Conservation (phyloP, 192 early-diverging fungal genomes). For the Thoreauomyces humboldtii region DNA sequence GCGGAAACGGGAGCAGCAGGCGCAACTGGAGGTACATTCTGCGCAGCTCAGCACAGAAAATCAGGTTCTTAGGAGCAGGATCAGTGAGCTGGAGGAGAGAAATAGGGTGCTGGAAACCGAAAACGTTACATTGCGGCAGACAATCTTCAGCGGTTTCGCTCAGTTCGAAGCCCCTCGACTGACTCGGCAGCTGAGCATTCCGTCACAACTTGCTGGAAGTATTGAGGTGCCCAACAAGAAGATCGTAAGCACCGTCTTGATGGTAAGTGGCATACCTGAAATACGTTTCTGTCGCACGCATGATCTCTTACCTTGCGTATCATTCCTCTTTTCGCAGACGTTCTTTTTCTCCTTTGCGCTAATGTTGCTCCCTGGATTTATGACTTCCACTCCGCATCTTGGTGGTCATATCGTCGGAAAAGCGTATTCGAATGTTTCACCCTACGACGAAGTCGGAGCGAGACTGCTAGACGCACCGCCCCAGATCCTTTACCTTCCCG, state of each 20-base stretch:
- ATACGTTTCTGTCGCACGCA: background rate
- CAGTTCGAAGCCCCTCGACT: background rate
- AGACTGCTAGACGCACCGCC: slow-evolving; percentile 18
- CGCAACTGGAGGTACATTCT: slow-evolving; percentile 63
- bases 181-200: background rate
- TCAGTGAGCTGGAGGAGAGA: slow-evolving; percentile 55
- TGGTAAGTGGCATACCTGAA: slow-evolving; percentile 39
- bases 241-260: slow-evolving; percentile 58
- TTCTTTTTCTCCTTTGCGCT: slow-evolving; percentile 82
- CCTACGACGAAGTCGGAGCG: background rate
- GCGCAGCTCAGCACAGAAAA: slow-evolving; percentile 56
- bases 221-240: slow-evolving; percentile 28
- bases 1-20: slow-evolving; percentile 84
- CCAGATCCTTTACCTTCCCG: slow-evolving; percentile 28
- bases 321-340: slow-evolving; percentile 59
- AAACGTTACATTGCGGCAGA: slow-evolving; percentile 41
- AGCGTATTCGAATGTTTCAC: slow-evolving; percentile 6
- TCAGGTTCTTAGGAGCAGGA: slow-evolving; percentile 54
- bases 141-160: slow-evolving; percentile 23
- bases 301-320: background rate
- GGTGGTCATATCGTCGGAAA: slow-evolving; percentile 25
- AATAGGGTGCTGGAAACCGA: slow-evolving; percentile 55
- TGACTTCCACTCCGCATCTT: slow-evolving; percentile 33
- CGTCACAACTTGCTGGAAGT: background rate
- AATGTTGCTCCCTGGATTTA: slow-evolving; percentile 64